Evolutionary conservation across 805 yeast species (phyloP).

Genomic region (Monosporozyma aquatica): DNA sequence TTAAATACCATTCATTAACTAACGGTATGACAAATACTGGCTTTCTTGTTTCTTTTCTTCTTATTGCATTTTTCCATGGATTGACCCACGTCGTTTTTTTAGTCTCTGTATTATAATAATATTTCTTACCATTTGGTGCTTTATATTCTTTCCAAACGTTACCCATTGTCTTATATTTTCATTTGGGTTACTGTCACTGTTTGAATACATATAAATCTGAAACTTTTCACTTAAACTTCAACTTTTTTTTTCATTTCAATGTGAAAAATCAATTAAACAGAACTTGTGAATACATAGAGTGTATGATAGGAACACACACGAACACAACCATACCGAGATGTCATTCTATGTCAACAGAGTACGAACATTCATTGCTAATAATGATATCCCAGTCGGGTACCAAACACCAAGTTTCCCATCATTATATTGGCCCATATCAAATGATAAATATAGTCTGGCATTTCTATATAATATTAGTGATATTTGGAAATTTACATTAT

Average conservation of each 20-base stretch:
- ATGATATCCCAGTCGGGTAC: conserved; percentile 73
- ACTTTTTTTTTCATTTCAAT: too few species aligned
- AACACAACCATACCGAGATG: not conserved
- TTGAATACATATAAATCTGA: too few species aligned
- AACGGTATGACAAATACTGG: conserved; percentile 16
- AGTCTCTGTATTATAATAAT: conserved; percentile 33
- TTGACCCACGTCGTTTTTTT: conserved; percentile 33
- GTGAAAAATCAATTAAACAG: too few species aligned
- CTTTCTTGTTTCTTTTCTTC: conserved; percentile 4
- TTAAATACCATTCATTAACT: conserved; percentile 34
- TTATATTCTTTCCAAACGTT: conserved; percentile 31
- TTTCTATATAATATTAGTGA: conserved; percentile 61
- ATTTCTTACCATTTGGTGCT: conserved; percentile 33
- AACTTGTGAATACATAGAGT: too few species aligned
- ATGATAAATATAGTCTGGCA: conserved; percentile 34
- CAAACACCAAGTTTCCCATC: conserved; percentile 74
- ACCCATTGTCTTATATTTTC: not conserved
- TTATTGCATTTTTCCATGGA: conserved; percentile 34
- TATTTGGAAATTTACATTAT: conserved; percentile 74
- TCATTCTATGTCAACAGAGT: conserved; percentile 2
- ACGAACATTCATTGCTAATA: conserved; percentile 35
- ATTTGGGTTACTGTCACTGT: too few species aligned
- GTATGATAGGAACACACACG: too few species aligned
- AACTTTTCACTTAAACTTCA: too few species aligned
- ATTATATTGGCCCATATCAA: conserved; percentile 56